These are phyloP conservation scores for Mycena citricolor DNA, from an alignment of 1,284 basidiomycete species.

Conservation along the genomic window DNA sequence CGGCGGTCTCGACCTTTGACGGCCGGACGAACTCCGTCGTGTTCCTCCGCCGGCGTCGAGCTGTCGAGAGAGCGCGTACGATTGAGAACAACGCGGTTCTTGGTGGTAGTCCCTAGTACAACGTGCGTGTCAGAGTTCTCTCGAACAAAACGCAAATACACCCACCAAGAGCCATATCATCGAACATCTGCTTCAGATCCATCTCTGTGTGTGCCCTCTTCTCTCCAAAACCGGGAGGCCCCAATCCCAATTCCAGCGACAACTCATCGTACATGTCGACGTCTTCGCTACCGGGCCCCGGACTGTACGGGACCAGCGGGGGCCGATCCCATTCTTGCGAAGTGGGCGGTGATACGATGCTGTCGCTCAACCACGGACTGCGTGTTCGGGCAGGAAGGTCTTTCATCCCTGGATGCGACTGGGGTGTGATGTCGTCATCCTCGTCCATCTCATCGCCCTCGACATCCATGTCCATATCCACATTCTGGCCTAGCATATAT, in stretches of 20 bases:
- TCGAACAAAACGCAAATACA: constrained; percentile 1
- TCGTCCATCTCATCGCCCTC: constrained; percentile 9
- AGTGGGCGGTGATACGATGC: not conserved
- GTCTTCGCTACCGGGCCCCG: constrained; percentile 4
- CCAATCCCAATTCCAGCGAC: constrained; percentile 5
- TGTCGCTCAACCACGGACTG: constrained; percentile 1
- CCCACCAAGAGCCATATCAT: constrained; percentile 25
- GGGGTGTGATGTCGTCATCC: constrained; percentile 6
- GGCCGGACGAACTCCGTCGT: constrained; percentile 12
- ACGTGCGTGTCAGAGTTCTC: not conserved
- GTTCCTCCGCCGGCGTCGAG: constrained; percentile 18
- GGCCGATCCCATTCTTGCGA: not conserved
- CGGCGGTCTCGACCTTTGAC: constrained; percentile 39
- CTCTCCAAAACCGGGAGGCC: not conserved
- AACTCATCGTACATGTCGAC: constrained; percentile 16
- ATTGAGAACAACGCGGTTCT: constrained; percentile 7
- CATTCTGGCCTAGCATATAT: constrained; percentile 18
- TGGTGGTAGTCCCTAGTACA: too few species aligned
- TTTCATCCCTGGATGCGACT: not conserved
- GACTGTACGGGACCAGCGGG: constrained; percentile 12
- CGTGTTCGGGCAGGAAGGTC: not conserved
- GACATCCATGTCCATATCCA: constrained; percentile 9
- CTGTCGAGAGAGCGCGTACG: constrained; percentile 25
- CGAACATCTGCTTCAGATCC: constrained; percentile 26
- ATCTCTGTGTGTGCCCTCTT: not conserved